These are phyloP conservation scores for Cyclaneusma minus DNA, from an alignment of 2,329 filamentous ascomycete species.

Conservation along the genomic window DNA sequence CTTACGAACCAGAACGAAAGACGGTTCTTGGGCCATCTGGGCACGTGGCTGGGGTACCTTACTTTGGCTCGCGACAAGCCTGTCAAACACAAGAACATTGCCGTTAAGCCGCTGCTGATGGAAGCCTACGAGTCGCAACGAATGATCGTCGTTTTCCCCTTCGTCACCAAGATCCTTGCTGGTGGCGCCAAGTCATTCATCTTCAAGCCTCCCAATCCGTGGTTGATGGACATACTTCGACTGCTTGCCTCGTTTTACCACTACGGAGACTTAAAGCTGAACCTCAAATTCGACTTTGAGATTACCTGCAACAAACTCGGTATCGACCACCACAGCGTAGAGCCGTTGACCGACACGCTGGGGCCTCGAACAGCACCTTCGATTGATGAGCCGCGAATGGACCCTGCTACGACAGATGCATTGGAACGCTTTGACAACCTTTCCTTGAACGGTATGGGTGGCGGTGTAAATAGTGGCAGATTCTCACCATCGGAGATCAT, in stretches of 20 bases:
- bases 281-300: constrained; percentile 97
- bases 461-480: constrained; percentile 51
- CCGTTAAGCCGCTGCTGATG: constrained; percentile 87
- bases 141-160: constrained; percentile 83
- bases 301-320: constrained; percentile 86
- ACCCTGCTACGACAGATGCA: constrained; percentile 41
- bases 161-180: constrained; percentile 88
- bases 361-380: no score
- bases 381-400: constrained; percentile 45
- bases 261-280: constrained; percentile 83
- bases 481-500: constrained; percentile 67
- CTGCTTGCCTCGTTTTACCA: constrained; percentile 89
- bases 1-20: constrained; percentile 74
- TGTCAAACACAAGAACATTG: constrained; percentile 91
- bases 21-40: constrained; percentile 81
- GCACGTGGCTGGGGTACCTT: constrained; percentile 81
- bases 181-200: constrained; percentile 76
- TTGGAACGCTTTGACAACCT: constrained; percentile 75
- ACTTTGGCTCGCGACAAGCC: constrained; percentile 90
- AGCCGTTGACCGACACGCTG: constrained; percentile 70
- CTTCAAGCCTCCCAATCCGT: constrained; percentile 90
- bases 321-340: constrained; percentile 83
- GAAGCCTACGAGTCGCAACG: constrained; percentile 90
- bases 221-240: constrained; percentile 91
- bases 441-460: constrained; percentile 57